phyloP scores from a whole-genome alignment of 768 basidiomycete genomes.

The Agaricus subrufescens region DNA sequence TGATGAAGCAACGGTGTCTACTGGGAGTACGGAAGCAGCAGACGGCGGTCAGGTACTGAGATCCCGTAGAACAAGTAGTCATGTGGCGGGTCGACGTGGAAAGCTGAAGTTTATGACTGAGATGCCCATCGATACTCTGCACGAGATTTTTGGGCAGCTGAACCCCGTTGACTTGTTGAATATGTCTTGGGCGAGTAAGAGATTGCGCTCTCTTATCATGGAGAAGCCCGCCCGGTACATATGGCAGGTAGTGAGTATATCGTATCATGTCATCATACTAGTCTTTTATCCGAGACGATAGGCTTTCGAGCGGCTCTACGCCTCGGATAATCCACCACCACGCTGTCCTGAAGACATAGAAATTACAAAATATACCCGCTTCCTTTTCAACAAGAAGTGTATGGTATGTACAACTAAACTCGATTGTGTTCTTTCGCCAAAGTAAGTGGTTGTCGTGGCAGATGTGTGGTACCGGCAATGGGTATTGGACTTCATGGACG shows the following conservation, averaged over 20 bases:
- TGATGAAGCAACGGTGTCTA: no score
- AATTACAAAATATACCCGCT: background rate
- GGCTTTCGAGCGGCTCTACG: background rate
- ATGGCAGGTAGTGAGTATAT: conserved; percentile 26
- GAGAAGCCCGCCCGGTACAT: conserved; percentile 14
- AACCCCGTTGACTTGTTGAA: conserved; percentile 34
- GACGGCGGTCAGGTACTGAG: background rate
- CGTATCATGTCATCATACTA: background rate
- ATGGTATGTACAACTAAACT: background rate
- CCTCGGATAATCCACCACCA: background rate
- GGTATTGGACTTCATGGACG: background rate
- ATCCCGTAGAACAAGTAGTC: background rate
- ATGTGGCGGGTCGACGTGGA: conserved; percentile 17
- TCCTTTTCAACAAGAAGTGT: background rate
- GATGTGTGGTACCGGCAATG: background rate
- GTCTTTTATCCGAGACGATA: background rate
- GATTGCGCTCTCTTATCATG: conserved; percentile 28
- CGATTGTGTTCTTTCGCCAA: background rate
- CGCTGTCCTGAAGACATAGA: conserved; percentile 1
- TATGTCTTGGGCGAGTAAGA: conserved; percentile 31
- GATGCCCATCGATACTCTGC: conserved; percentile 28
- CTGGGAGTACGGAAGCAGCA: no score
- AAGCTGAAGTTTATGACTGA: conserved; percentile 23
- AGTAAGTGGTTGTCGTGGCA: background rate
- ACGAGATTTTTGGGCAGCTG: conserved; percentile 35